Evolutionary conservation across 2,329 filamentous ascomycete species (phyloP), one percentile per base, ranked within the genome.

Genomic region (Fusarium mexicanum): DNA sequence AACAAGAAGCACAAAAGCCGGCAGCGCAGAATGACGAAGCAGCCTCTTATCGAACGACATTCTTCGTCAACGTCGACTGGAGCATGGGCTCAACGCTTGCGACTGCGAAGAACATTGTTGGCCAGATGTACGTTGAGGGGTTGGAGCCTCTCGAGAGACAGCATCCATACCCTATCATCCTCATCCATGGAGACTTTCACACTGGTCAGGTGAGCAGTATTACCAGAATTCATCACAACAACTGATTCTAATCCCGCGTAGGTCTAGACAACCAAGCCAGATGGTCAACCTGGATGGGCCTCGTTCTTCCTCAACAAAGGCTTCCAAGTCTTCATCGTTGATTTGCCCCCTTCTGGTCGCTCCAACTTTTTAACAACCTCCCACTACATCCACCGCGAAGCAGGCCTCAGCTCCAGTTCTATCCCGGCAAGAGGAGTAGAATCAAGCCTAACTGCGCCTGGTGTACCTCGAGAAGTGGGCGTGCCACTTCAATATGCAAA

Each of bases 231-330:
- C 12, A 20, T 13, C 5, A 6, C 14, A 12, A 1, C 11, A 5
- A 8, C 5, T n/a, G 5, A 5, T 46, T 13, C 55, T 29, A 18
- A 50, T 48, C 5, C 16, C 26, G 9, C 14, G 8, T 8, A 84
- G 82, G 76, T 84, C 54, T 86, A 82, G 81, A 75, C 85, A 20
- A 84, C 84, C 43, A 89, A 86, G 24, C 86, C 87, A 11, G 86
- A 88, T 62, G 82, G 83, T 20, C 74, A 80, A 4, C 79, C 80
- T 3, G 86, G 86, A 14, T 88, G 86, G 86, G 83, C 85, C 0
- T 82, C 83, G 0, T 84, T 79, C 60, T 88, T 88, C 53, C 73
- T 86, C 3, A 71, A 73, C 1, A 72, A 80, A 31, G 86, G 86
- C 6, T 85, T 85, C 55, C 78, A 77, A 5, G 83, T 88, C 16